Percentiles rank a stretch among this genome's conserved stretches.
phyloP scores from a whole-genome alignment of 2,329 filamentous ascomycete species.

The Fusarium agapanthi region DNA sequence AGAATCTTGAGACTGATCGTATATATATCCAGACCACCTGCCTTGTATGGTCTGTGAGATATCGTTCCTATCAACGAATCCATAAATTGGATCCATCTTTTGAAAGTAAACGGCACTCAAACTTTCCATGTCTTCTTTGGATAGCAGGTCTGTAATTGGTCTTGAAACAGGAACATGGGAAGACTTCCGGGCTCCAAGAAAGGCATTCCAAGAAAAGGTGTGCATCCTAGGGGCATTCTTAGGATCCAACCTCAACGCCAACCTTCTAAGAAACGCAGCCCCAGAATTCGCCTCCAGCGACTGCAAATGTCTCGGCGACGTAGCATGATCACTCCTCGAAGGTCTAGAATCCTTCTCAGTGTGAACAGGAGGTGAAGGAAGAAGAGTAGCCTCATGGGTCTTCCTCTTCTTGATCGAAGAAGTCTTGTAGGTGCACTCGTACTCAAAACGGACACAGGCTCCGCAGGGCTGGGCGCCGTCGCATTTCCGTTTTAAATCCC shows the following conservation, averaged over 20 bases:
- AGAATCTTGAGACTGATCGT: constrained; percentile 37
- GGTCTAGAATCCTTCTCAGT: neutral
- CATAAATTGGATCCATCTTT: constrained; percentile 62
- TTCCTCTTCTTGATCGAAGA: constrained; percentile 21
- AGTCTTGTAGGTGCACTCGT: constrained; percentile 59
- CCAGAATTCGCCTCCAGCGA: constrained; percentile 66
- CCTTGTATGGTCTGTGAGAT: constrained; percentile 43
- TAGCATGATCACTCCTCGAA: neutral
- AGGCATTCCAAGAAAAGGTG: constrained; percentile 64
- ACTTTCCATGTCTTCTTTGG: constrained; percentile 56
- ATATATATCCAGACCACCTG: constrained; percentile 46
- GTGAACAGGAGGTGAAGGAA: neutral
- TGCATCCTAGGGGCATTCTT: constrained; percentile 61
- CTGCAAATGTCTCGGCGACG: constrained; percentile 43
- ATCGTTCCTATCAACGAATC: constrained; percentile 53
- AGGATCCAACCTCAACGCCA: constrained; percentile 63
- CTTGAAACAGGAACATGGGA: constrained; percentile 36
- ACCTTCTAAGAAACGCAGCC: constrained; percentile 61
- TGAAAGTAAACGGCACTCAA: constrained; percentile 60
- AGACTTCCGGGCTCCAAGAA: constrained; percentile 42
- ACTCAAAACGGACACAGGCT: constrained; percentile 62
- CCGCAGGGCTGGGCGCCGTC: constrained; percentile 62
- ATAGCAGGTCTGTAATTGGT: constrained; percentile 57
- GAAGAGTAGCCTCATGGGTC: neutral
- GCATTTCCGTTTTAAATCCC: constrained; percentile 65